Evolutionary conservation across 2,329 filamentous ascomycete genomes (phyloP).

Genomic region (Colletotrichum tropicicola): DNA sequence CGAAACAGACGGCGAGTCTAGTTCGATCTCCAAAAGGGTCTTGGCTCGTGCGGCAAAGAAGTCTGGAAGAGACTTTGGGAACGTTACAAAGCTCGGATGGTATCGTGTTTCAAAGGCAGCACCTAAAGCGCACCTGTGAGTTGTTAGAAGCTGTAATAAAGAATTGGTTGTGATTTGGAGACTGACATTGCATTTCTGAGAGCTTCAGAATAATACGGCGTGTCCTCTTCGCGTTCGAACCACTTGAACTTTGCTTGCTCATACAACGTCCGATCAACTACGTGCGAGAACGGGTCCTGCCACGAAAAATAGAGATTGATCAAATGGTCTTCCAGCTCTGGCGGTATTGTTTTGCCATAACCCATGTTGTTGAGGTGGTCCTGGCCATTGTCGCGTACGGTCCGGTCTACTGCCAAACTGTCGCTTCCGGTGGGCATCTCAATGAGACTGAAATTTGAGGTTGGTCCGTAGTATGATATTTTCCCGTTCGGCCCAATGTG

Average conservation of each 20-base stretch:
- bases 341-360: constrained; percentile 30
- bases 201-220: constrained; percentile 39
- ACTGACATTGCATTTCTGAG: constrained; percentile 38
- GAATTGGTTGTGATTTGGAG: background rate
- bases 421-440: constrained; percentile 35
- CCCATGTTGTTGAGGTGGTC: constrained; percentile 37
- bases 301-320: constrained; percentile 36
- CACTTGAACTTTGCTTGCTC: constrained; percentile 28
- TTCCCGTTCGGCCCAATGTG: constrained; percentile 36
- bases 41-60: constrained; percentile 39
- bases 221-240: constrained; percentile 29
- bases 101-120: constrained; percentile 52
- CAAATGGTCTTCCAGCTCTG: constrained; percentile 30
- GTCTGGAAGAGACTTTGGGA: constrained; percentile 44
- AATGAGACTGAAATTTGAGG: constrained; percentile 38
- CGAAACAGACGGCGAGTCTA: constrained; percentile 36
- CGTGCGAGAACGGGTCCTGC: constrained; percentile 36
- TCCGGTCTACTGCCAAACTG: constrained; percentile 35
- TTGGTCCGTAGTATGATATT: constrained; percentile 37
- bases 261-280: constrained; percentile 36
- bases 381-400: constrained; percentile 35
- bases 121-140: constrained; percentile 47
- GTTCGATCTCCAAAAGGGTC: constrained; percentile 36
- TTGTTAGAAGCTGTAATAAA: background rate
- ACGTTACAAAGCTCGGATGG: constrained; percentile 45